These are phyloP conservation scores for Sporothrix brunneoviolacea DNA, from an alignment of 2,329 filamentous ascomycete species.

Conservation along the genomic window DNA sequence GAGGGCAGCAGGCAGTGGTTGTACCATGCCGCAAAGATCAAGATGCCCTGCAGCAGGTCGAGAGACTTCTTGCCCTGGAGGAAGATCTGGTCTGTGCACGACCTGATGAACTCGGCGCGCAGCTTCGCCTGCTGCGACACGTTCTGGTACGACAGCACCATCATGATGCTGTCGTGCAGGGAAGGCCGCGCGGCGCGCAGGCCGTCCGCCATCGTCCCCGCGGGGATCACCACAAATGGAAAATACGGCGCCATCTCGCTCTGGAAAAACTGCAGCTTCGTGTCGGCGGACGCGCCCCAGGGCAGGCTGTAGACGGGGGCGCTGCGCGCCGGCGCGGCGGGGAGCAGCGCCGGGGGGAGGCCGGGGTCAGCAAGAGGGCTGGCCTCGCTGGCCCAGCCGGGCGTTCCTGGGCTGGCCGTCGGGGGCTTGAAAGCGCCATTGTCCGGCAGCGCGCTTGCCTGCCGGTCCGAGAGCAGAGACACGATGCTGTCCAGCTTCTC, in stretches of 20 bases:
- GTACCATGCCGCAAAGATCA: neutral
- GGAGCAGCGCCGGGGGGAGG: neutral
- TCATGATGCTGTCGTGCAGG: slow-evolving; percentile 1
- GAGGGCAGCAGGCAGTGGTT: neutral
- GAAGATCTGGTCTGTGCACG: neutral
- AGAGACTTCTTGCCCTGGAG: neutral
- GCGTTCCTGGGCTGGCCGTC: neutral
- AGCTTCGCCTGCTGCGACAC: neutral
- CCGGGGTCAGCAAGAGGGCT: neutral
- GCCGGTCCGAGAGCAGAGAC: slow-evolving; percentile 1
- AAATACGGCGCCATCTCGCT: neutral
- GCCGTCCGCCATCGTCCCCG: neutral
- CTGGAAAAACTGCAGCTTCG: neutral
- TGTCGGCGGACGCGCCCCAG: neutral
- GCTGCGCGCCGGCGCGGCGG: neutral
- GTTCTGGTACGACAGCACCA: neutral
- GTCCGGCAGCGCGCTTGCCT: neutral
- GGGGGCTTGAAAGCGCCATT: neutral
- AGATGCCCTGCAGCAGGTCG: neutral
- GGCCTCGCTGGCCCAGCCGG: neutral
- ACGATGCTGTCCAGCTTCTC: slow-evolving; percentile 1
- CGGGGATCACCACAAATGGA: neutral
- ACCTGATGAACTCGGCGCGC: neutral
- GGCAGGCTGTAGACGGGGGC: too few species aligned
- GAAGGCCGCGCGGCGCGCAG: neutral